Conservation (phyloP, 495 filamentous ascomycete species). For the Apodospora peruviana region DNA sequence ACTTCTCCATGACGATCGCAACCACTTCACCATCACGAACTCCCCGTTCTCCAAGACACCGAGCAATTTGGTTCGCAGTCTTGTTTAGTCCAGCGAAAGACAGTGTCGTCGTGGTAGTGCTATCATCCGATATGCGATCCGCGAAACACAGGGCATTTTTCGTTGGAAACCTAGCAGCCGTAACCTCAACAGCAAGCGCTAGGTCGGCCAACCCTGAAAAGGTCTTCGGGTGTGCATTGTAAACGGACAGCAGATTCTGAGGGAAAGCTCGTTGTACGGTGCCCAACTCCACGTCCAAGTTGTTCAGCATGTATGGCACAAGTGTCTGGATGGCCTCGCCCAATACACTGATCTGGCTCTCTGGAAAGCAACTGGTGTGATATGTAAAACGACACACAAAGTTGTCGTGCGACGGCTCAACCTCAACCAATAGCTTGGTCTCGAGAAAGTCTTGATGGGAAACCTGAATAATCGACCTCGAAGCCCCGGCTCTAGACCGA, state of each 20-base stretch:
- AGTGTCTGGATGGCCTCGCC: conserved; percentile 30
- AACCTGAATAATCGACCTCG: conserved; percentile 34
- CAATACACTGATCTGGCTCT: conserved; percentile 43
- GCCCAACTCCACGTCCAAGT: conserved; percentile 27
- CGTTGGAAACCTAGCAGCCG: conserved; percentile 41
- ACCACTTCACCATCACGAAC: conserved; percentile 49
- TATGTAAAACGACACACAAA: conserved; percentile 54
- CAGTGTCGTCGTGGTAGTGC: conserved; percentile 32
- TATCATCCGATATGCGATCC: conserved; percentile 27
- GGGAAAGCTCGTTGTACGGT: conserved; percentile 27
- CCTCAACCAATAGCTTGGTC: conserved; percentile 65
- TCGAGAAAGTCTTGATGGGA: conserved; percentile 62
- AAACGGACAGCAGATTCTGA: conserved; percentile 46
- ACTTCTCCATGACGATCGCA: conserved; percentile 67
- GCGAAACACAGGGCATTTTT: conserved; percentile 58
- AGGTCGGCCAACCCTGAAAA: conserved; percentile 31
- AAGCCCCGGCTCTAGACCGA: conserved; percentile 1
- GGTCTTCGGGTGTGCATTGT: conserved; percentile 11
- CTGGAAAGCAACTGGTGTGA: conserved; percentile 32
- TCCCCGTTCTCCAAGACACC: conserved; percentile 43
- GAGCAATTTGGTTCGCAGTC: conserved; percentile 59
- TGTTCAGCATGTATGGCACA: conserved; percentile 33
- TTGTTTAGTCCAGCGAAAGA: conserved; percentile 59
- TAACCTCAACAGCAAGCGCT: conserved; percentile 46
- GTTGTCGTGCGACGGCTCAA: conserved; percentile 52